Base-by-base conservation (phyloP, 140 eudicot species). In the Erigeron philadelphicus region DNA sequence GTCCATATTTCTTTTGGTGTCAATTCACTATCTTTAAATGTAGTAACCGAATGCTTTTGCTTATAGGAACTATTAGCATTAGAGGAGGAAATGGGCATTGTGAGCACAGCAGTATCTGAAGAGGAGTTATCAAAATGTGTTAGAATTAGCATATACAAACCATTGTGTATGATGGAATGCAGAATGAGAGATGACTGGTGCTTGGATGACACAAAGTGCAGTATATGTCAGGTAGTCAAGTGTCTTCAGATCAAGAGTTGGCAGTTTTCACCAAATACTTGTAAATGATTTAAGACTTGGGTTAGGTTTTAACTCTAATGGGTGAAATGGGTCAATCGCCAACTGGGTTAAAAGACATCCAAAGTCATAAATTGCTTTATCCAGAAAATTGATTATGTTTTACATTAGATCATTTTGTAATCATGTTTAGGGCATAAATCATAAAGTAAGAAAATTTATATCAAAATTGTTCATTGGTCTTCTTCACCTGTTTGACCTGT, bases 31-130 rank as follows among this genome's bases (percentile, higher is more conserved):
- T 5, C 6, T 9, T 25, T 59, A 25, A n/a, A 31, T 54, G 35
- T 25, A 10, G 42, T 11, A 31, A n/a, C 9, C 10, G 1, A 31
- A 64, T 75, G 15, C n/a, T 52, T 59, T 64, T 50, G 35, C 41
- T 49, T 54, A 75, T 84, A 92, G 96, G 96, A 92, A 81, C 77
- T 92, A 66, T 78, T 92, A 74, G 98, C 95, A 75, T 76, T 92
- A 16, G 96, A 84, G 78, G 96, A 92, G 31, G 77, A 82, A 64
- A 92, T 92, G 83, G 98, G 98, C 42, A 77, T 77, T 44, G 98
- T 92, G 55, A 92, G 88, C 82, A 92, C 96, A 9, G 95, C 93
- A 31, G 62, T 89, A 50, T 74, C 95, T 1, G 96, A 92, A 73
- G 95, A 86, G 31, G 84, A 82, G 66, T 50, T 88, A 47, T 59